Evolutionary conservation across 768 basidiomycete species (phyloP), one percentile per base, ranked within the genome.

Genomic region (Naematelia encephala): DNA sequence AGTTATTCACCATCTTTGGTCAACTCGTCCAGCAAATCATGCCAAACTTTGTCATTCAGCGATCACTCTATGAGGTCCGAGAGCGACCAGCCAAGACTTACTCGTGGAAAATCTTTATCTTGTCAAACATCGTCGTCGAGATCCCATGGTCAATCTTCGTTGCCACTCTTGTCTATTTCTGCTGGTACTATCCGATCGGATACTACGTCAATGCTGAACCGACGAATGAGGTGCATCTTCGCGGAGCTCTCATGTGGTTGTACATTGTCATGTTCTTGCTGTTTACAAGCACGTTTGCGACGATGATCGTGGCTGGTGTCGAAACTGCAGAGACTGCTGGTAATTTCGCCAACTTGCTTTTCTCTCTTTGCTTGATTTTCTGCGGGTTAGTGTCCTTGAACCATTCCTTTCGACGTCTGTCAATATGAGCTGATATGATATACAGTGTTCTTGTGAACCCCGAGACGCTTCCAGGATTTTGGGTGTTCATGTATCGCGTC

Each of bases 211-310:
- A 81, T 62, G 80, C 80, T 16, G 69, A 64, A 26, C 68, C 68
- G 11, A 77, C 76, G 11, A 63, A 70, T 55, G 64, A 78, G 1
- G 76, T 80, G 3, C 57, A 65, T 54, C 73, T 76, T 44, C 78
- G 81, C 14, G 80, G 80, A 2, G 76, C 60, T 19, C 73, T 80
- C n/a, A 77, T 81, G 72, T 81, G 78, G 74, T 68, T 81, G 19
- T 77, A 77, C 64, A 48, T 77, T 28, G 50, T 25, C 22, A 44
- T 43, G 30, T 82, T 82, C 79, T 64, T 81, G 55, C 61, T 80
- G 51, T 82, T 80, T 60, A 74, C 74, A 8, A 60, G 62, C 30
- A 77, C 73, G 0, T 77, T 77, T 54, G 64, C 78, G 10, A 73
- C 78, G 57, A 70, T 78, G 62, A 58, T 79, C 29, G 77, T 81